phyloP scores from a whole-genome alignment of 2,329 filamentous ascomycete species.

The Arthroderma sp. region DNA sequence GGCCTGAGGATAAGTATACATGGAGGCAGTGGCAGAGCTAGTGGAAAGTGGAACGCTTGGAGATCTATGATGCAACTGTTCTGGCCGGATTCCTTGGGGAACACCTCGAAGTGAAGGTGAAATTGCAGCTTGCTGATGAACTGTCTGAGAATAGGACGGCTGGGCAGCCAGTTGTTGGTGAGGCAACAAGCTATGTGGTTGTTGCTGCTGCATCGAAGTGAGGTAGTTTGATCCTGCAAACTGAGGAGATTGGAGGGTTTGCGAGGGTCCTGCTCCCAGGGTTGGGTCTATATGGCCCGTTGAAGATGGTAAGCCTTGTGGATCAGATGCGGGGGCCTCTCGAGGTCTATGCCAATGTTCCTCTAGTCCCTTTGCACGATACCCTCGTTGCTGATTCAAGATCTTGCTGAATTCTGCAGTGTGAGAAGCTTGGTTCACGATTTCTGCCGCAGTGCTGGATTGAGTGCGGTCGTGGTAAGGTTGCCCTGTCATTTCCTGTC shows the following conservation, averaged over 20 bases:
- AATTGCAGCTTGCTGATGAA: constrained; percentile 58
- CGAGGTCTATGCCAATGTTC: constrained; percentile 72
- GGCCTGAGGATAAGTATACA: constrained; percentile 41
- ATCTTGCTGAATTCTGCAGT: constrained; percentile 83
- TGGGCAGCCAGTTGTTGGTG: no score
- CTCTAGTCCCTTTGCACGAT: constrained; percentile 67
- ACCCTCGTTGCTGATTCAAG: constrained; percentile 64
- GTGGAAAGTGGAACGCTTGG: constrained; percentile 47
- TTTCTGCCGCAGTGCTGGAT: constrained; percentile 60
- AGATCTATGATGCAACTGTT: constrained; percentile 54
- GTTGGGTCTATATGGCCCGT: constrained; percentile 16
- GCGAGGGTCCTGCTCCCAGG: constrained; percentile 18
- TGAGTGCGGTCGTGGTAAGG: constrained; percentile 80
- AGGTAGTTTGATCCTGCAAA: constrained; percentile 22
- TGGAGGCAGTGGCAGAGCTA: constrained; percentile 28
- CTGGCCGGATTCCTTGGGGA: constrained; percentile 44
- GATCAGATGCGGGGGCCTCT: constrained; percentile 52
- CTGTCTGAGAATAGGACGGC: constrained; percentile 53
- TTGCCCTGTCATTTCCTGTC: constrained; percentile 78
- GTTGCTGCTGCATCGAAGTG: constrained; percentile 25
- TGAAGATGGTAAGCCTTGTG: constrained; percentile 25
- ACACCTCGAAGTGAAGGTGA: constrained; percentile 59
- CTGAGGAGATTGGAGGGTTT: constrained; percentile 28
- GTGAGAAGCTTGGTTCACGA: constrained; percentile 74
- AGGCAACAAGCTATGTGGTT: constrained; percentile 33